Evolutionary conservation across 495 filamentous ascomycete species (phyloP).

Genomic region (Penicillium alfredii): DNA sequence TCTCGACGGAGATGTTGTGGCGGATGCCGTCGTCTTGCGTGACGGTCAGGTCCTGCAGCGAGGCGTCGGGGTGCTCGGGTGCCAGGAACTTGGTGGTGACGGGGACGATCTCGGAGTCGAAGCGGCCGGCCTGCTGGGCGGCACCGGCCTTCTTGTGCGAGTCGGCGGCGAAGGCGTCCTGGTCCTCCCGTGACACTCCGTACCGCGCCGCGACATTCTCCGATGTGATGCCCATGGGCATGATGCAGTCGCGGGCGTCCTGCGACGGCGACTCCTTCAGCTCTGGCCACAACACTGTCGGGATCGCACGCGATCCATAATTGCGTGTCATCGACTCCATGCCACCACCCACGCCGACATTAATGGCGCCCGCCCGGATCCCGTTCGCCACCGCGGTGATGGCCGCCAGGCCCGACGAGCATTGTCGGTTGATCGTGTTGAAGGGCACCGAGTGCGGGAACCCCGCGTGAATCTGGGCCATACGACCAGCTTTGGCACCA

Average conservation of each 20-base stretch:
- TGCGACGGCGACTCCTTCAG: constrained; percentile 56
- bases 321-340: constrained; percentile 95
- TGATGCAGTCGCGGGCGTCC: constrained; percentile 78
- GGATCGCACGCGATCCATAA: constrained; percentile 77
- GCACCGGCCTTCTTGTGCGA: constrained; percentile 64
- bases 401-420: constrained; percentile 67
- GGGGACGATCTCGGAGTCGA: constrained; percentile 73
- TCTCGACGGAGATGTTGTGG: constrained; percentile 56
- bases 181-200: constrained; percentile 63
- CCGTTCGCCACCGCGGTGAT: constrained; percentile 65
- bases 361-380: constrained; percentile 65
- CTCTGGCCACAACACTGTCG: constrained; percentile 70
- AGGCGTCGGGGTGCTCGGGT: constrained; percentile 53
- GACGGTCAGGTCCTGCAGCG: constrained; percentile 55
- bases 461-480: constrained; percentile 79
- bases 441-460: constrained; percentile 69
- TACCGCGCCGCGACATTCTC: constrained; percentile 85
- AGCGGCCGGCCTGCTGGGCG: constrained; percentile 62
- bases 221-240: constrained; percentile 89
- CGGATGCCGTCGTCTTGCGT: constrained; percentile 78
- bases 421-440: constrained; percentile 83
- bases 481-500: constrained; percentile 83
- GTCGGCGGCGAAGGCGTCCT: constrained; percentile 74
- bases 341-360: constrained; percentile 78
- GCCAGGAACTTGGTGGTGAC: constrained; percentile 58